Evolutionary conservation across 2,329 filamentous ascomycete species (phyloP), one percentile per base, ranked within the genome.

Genomic region (Catunica adiposa): DNA sequence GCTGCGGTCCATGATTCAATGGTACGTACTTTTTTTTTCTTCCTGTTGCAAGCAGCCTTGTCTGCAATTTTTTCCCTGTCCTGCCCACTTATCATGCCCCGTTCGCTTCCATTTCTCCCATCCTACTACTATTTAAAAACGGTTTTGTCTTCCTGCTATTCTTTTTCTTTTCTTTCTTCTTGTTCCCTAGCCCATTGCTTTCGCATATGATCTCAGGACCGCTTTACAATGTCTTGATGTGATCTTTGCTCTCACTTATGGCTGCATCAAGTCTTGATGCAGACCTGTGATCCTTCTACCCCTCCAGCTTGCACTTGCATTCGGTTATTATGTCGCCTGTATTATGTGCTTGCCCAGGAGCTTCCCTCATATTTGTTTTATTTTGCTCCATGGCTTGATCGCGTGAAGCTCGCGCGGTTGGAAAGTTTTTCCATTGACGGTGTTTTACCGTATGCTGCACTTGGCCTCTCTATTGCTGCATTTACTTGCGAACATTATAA

Each of bases 1-100:
- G 72, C 72, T 95, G 67, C 82, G 87, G 65, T 76, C 84, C 50
- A 88, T 95, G 60, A 75, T 94, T 60, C 89, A 95, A 82, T 95
- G 89, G 89, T 92, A 75, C 62, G 73, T 64, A 56, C 14, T 22
- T 34, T 34, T 34, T n/a, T n/a, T n/a, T n/a, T n/a, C n/a, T n/a
- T n/a, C n/a, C n/a, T n/a, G n/a, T n/a, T 34, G 29, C 40, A 23
- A 52, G 29, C 22, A 52, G 50, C 15, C 26, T 38, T 42, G 15
- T 40, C 40, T 60, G 51, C 59, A 61, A 61, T 53, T 50, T 50
- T 60, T 51, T 50, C 46, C 54, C 48, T 51, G n/a, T 46, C 54
- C 51, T 20, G 53, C 47, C 25, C 15, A 29, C 51, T 22, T 40
- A 44, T 15, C 17, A 6, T 26, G 57, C 62, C 65, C 53, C 64